Evolutionary conservation across 805 yeast species (phyloP), one percentile per base, ranked within the genome.

Genomic region (Barnettozyma pratensis): DNA sequence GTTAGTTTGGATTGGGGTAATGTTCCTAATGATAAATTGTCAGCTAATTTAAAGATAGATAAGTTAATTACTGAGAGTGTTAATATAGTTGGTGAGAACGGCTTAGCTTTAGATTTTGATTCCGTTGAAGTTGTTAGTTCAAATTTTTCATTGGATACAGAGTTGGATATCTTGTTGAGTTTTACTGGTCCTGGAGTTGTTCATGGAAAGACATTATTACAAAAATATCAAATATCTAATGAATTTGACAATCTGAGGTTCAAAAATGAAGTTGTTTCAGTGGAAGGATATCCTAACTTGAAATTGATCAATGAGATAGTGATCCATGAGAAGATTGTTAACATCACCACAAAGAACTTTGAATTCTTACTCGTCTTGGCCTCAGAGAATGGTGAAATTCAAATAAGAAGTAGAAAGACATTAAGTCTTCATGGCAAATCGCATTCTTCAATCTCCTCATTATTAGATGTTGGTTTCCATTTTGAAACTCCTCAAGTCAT

Each of bases 1-100:
- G 58, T 81, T 4, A 43, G 55, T 0, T 66, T 82, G 9, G 74
- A 80, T 50, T 83, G 87, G 87, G 83, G 82, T 1, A 62, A 65
- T 1, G 73, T 69, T 37, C 71, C 81, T 4, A 78, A 46, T 45
- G 44, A 49, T 14, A 48, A 49, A 30, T 35, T 56, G 69, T 54
- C 67, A 52, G 84, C 85, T 2, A 59, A 49, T 4, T 45, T 81
- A 34, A 51, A 53, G 0, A 54, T 74, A 5, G 63, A 52, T n/a
- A 70, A 68, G 48, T 41, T 70, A 5, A 50, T 64, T 10, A 52
- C 53, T 12, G 60, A 66, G 35, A 55, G 55, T 41, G 56, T 59
- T 58, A 64, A 40, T 36, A 49, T 56, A 44, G 44, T 60, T 12
- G 61, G 59, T 7, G 30, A 39, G 19, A 58, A 56, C 48, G 71